A percentile compares a stretch with the other conserved stretches of the same genome.
phyloP scores from a whole-genome alignment of 345 rosid species.

The Gynandropsis gynandra region DNA sequence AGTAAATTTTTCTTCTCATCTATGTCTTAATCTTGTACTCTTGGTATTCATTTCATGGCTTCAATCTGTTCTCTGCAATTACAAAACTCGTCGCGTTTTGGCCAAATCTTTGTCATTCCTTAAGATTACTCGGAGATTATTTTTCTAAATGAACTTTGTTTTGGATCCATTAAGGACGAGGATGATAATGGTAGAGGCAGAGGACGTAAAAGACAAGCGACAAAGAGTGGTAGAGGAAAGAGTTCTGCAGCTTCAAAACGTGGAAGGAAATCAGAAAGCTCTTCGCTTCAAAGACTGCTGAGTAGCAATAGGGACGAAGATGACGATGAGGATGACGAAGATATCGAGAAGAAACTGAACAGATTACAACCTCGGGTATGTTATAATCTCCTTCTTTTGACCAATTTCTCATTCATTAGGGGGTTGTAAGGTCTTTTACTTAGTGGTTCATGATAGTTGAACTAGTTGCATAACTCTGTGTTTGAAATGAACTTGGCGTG shows the following conservation, averaged over 20 bases:
- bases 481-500: background rate
- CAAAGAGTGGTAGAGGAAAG: slow-evolving; percentile 59
- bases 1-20: too few relatives aligned
- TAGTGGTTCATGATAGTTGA: background rate
- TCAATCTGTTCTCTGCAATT: too few relatives aligned
- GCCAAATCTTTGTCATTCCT: too few relatives aligned
- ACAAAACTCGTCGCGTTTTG: too few relatives aligned
- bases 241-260: slow-evolving; percentile 68
- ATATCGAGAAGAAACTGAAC: slow-evolving; percentile 41
- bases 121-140: too few relatives aligned
- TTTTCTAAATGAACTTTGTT: background rate
- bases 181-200: slow-evolving; percentile 37
- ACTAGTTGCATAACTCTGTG: too few relatives aligned
- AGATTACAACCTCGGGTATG: slow-evolving; percentile 69
- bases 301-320: slow-evolving; percentile 60
- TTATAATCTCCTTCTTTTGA: slow-evolving; percentile 19
- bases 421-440: too few relatives aligned
- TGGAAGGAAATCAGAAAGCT: slow-evolving; percentile 58
- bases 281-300: slow-evolving; percentile 50
- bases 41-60: too few relatives aligned
- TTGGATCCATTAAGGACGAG: slow-evolving; percentile 37
- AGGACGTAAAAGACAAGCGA: slow-evolving; percentile 67
- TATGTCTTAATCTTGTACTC: too few relatives aligned
- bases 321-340: slow-evolving; percentile 59
- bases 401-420: too few relatives aligned